These are phyloP conservation scores for Triticum dicoccoides DNA, from an alignment of 176 grass and related monocot genomes.

Conservation along the genomic window DNA sequence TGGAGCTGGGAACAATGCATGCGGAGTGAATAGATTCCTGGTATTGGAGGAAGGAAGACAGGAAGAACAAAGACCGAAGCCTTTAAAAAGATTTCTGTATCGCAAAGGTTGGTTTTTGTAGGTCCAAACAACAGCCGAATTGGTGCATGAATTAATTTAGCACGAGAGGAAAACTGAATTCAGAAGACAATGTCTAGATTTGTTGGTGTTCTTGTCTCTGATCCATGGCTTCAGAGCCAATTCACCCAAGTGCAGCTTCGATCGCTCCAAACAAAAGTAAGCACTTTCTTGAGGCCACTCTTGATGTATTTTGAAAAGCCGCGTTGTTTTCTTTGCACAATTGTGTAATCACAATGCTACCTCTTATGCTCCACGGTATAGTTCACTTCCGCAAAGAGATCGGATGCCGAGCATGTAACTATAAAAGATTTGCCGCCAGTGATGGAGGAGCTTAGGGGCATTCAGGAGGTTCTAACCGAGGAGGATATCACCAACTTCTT, in stretches of 20 bases:
- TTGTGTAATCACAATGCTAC: not conserved
- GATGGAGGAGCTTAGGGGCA: constrained; percentile 76
- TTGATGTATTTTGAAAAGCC: not conserved
- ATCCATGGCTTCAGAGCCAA: constrained; percentile 88
- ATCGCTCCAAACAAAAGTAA: constrained; percentile 80
- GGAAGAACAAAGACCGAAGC: not conserved
- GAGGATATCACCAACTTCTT: constrained; percentile 58
- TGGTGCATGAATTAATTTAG: not conserved
- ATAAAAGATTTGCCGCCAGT: constrained; percentile 73
- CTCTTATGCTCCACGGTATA: not conserved
- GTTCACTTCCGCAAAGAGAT: constrained; percentile 51
- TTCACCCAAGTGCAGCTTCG: constrained; percentile 97
- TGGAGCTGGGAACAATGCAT: not conserved
- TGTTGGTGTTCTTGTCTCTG: constrained; percentile 78
- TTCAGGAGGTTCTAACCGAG: constrained; percentile 65
- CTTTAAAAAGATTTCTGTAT: not conserved
- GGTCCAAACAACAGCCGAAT: not conserved
- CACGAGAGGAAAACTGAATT: not conserved
- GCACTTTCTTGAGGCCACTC: not conserved
- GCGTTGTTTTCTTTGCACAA: not conserved
- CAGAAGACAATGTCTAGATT: constrained; percentile 71
- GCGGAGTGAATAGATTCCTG: constrained; percentile 3
- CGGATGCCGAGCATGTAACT: constrained; percentile 44
- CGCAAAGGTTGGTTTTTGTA: constrained; percentile 2
- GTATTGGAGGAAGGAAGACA: not conserved